phyloP scores from a whole-genome alignment of 2,329 filamentous ascomycete genomes.

The Exophiala aquamarina region DNA sequence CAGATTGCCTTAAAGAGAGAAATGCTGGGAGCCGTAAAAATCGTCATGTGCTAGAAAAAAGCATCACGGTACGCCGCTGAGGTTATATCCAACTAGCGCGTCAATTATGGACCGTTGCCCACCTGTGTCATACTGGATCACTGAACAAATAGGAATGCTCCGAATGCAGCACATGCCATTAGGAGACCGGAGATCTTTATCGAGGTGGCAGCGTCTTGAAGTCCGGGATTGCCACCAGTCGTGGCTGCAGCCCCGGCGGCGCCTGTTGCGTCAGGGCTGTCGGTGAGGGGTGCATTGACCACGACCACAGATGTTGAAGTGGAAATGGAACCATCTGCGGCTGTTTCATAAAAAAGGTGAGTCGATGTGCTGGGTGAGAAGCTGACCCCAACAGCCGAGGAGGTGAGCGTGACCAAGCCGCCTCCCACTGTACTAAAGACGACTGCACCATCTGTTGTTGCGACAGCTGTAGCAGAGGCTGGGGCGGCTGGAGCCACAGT shows the following conservation, averaged over 20 bases:
- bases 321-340: constrained; percentile 40
- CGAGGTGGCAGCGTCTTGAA: constrained; percentile 41
- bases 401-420: constrained; percentile 29
- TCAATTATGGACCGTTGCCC: not conserved
- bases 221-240: constrained; percentile 33
- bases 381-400: constrained; percentile 23
- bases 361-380: constrained; percentile 40
- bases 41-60: constrained; percentile 21
- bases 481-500: constrained; percentile 25
- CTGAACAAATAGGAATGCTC: constrained; percentile 15
- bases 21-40: constrained; percentile 24
- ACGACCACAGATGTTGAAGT: constrained; percentile 48
- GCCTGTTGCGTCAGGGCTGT: constrained; percentile 26
- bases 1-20: constrained; percentile 25
- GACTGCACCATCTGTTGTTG: constrained; percentile 27
- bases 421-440: constrained; percentile 33
- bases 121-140: constrained; percentile 4
- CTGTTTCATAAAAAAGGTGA: constrained; percentile 41
- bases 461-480: constrained; percentile 23
- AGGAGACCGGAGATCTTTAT: constrained; percentile 25
- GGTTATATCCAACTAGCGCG: constrained; percentile 2
- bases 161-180: constrained; percentile 9
- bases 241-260: constrained; percentile 25
- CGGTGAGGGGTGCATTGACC: constrained; percentile 37
- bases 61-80: not conserved